Base-by-base conservation (phyloP, 768 basidiomycete species). In the Pleurotus tuber-regium region DNA sequence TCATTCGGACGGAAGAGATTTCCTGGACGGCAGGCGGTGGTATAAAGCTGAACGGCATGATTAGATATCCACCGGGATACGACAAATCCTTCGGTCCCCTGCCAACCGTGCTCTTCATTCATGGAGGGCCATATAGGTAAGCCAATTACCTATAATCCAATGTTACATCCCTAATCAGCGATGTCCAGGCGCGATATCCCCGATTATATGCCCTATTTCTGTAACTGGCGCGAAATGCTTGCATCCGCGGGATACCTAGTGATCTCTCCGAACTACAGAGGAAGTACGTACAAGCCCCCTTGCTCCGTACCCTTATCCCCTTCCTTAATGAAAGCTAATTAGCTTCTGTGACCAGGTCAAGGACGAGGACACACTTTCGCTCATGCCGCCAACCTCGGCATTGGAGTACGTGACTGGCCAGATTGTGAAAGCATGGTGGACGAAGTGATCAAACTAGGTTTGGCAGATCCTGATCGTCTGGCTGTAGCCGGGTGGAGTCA, bases 191-290 rank as follows among this genome's bases (percentile, higher is more conserved):
- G 66, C 23, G 66, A 66, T 35, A 61, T 67, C 50, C 63, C 62
- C 29, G 70, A 71, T 57, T 71, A 69, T 54, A 71, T 71, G 70
- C 68, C 67, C 21, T 70, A 71, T 41, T 69, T 68, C 53, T 67
- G 68, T 54, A 68, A 68, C 52, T 71, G 70, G 70, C 62, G 70
- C 9, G 70, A 71, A 38, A 52, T 68, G 30, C 56, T 68, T 14
- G 66, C 68, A 4, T 65, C 61, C 48, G 62, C 65, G 9, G 70
- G 70, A 26, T 71, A 67, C 52, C 59, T 71, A 12, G 66, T 68
- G 0, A 59, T 71, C 25, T 71, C 66, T 8, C 68, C 70, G 8
- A 71, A 71, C 46, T 71, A 71, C 47, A 61, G 67, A 52, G 68
- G 68, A 21, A 68, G 68, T 65, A 36, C 63, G 67, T 58, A 5